Evolutionary conservation across 2,329 filamentous ascomycete species (phyloP).

Genomic region (Fusarium coicis): DNA sequence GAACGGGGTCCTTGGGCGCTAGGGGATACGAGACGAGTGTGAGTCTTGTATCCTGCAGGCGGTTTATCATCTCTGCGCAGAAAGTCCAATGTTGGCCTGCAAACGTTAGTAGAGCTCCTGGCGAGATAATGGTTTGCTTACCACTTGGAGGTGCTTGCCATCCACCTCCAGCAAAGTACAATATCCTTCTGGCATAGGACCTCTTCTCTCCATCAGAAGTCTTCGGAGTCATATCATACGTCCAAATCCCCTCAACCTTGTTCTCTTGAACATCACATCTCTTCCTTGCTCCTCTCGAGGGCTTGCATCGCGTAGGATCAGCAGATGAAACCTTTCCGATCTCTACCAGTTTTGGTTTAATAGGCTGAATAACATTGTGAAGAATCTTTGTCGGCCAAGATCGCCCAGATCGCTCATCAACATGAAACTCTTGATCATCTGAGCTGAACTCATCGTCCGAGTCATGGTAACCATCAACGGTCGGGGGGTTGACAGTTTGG

Average conservation of each 20-base stretch:
- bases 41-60: slow-evolving; percentile 54
- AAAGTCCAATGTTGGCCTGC: slow-evolving; percentile 60
- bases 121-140: slow-evolving; percentile 21
- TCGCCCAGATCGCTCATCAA: slow-evolving; percentile 18
- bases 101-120: rapidly evolving
- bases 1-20: slow-evolving; percentile 63
- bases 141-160: slow-evolving; percentile 62
- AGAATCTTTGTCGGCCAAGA: slow-evolving; percentile 22
- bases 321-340: not conserved
- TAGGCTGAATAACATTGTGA: slow-evolving; percentile 23
- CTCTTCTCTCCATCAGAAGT: slow-evolving; percentile 23
- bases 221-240: slow-evolving; percentile 36
- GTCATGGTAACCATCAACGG: not conserved
- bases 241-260: slow-evolving; percentile 41
- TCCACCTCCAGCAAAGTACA: slow-evolving; percentile 67
- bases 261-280: slow-evolving; percentile 35
- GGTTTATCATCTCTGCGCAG: slow-evolving; percentile 55
- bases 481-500: not conserved
- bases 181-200: slow-evolving; percentile 46
- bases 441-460: not conserved
- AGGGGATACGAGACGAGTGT: slow-evolving; percentile 64
- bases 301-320: slow-evolving; percentile 25
- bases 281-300: slow-evolving; percentile 5
- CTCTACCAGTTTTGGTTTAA: slow-evolving; percentile 22
- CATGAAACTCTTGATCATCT: not conserved